A percentile compares a stretch with the other conserved stretches of the same genome.
Conservation (phyloP, 208 protist genomes). For the Vickermania spadyakhi region DNA sequence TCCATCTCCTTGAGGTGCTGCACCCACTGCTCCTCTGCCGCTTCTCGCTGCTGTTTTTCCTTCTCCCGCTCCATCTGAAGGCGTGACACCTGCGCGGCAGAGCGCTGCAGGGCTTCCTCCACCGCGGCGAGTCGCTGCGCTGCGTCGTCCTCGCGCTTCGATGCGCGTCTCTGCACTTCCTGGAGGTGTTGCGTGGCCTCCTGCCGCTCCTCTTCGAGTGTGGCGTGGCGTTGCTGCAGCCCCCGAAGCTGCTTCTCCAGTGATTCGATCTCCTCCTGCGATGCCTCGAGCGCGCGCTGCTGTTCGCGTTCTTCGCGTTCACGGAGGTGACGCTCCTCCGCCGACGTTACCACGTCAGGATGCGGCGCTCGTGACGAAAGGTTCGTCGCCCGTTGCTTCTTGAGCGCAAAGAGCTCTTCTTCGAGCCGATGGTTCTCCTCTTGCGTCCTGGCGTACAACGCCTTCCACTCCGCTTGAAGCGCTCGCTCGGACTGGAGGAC, state of each 20-base stretch:
- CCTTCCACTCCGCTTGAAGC: not conserved
- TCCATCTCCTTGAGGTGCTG: slow-evolving; percentile 4
- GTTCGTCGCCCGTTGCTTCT: no score
- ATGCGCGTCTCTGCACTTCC: not conserved
- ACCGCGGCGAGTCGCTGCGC: not conserved
- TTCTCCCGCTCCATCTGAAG: slow-evolving; percentile 11
- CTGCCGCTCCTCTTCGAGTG: not conserved
- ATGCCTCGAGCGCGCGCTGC: no score
- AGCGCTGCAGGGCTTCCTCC: not conserved
- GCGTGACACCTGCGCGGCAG: not conserved
- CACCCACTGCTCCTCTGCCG: not conserved
- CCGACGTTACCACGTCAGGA: no score
- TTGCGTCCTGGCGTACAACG: not conserved
- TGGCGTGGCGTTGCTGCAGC: slow-evolving; percentile 2
- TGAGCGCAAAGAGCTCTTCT: not conserved
- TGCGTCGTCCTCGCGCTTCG: slow-evolving; percentile 2
- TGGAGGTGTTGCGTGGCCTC: not conserved
- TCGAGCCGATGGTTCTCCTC: not conserved
- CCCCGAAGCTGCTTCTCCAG: not conserved
- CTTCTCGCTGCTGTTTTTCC: slow-evolving; percentile 6
- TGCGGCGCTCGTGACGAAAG: no score
- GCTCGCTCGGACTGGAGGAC: not conserved
- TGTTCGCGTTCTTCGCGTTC: no score
- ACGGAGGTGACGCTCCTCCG: no score
- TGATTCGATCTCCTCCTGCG: not conserved